These are phyloP conservation scores for Laguncularia racemosa DNA, from an alignment of 345 rosid species.

Conservation along the genomic window DNA sequence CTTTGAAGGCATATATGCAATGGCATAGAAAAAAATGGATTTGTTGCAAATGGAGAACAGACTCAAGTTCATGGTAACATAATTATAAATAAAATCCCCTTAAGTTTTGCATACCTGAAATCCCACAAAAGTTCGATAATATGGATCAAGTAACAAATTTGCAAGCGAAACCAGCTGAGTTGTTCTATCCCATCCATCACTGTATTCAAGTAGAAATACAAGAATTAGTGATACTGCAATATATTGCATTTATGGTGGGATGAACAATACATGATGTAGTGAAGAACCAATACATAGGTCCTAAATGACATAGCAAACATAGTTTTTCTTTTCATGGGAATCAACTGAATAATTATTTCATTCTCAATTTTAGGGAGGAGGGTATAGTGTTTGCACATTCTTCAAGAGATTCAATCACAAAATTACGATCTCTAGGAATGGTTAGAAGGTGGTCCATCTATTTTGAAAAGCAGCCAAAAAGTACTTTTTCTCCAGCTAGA, in stretches of 20 bases:
- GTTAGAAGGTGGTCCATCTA: too few species aligned
- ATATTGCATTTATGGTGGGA: background rate
- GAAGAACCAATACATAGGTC: too few species aligned
- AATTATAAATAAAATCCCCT: background rate
- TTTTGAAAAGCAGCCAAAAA: too few species aligned
- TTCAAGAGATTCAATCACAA: too few species aligned
- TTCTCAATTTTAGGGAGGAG: background rate
- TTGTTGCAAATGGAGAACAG: too few species aligned
- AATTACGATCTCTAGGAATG: too few species aligned
- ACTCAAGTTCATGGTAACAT: too few species aligned
- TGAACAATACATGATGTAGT: too few species aligned
- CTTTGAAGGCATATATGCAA: too few species aligned
- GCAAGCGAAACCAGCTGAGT: slow-evolving; percentile 93
- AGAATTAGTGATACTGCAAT: background rate
- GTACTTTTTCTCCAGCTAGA: background rate
- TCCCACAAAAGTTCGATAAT: slow-evolving; percentile 82
- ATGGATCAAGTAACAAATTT: slow-evolving; percentile 88
- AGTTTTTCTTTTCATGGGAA: background rate
- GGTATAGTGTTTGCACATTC: too few species aligned
- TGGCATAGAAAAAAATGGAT: too few species aligned
- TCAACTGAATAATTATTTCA: background rate
- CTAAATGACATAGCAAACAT: too few species aligned
- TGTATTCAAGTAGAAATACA: slow-evolving; percentile 22
- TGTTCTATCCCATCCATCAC: slow-evolving; percentile 99
- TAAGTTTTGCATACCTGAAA: slow-evolving; percentile 63